phyloP scores from a whole-genome alignment of 176 grass and related monocot genomes.

The Triticum dicoccoides region DNA sequence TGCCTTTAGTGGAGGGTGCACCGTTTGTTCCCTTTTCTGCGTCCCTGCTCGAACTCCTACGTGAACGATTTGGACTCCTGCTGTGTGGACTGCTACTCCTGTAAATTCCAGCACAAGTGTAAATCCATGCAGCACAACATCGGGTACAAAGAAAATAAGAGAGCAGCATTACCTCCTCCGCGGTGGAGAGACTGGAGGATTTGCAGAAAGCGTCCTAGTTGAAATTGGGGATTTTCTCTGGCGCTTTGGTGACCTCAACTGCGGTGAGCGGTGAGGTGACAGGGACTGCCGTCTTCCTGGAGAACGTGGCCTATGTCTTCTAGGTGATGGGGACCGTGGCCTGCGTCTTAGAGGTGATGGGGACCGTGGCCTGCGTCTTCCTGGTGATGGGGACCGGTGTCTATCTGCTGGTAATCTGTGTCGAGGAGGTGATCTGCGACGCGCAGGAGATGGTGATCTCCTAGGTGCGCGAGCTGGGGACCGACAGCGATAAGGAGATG shows the following conservation, averaged over 20 bases:
- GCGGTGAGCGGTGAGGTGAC: slow-evolving; percentile 23
- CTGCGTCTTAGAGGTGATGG: slow-evolving; percentile 39
- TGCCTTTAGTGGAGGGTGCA: slow-evolving; percentile 25
- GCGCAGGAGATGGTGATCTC: slow-evolving; percentile 58
- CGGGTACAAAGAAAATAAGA: neutral
- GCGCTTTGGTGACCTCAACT: slow-evolving; percentile 36
- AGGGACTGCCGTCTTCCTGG: slow-evolving; percentile 22
- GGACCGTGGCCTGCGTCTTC: slow-evolving; percentile 32
- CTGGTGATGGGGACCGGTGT: slow-evolving; percentile 36
- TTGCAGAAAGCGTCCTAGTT: slow-evolving; percentile 35
- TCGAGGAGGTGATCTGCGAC: slow-evolving; percentile 50
- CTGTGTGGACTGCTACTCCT: slow-evolving; percentile 57
- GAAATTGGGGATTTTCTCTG: slow-evolving; percentile 43
- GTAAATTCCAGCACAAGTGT: slow-evolving; percentile 2
- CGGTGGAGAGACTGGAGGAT: slow-evolving; percentile 38
- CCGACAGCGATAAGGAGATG: slow-evolving; percentile 39
- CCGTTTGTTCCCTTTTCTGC: slow-evolving; percentile 47
- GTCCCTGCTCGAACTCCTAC: slow-evolving; percentile 52
- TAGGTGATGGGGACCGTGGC: slow-evolving; percentile 32
- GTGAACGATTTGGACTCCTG: slow-evolving; percentile 52
- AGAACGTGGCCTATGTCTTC: slow-evolving; percentile 34
- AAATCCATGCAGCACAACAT: slow-evolving; percentile 22
- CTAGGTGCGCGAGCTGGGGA: slow-evolving; percentile 52
- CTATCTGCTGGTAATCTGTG: slow-evolving; percentile 26
- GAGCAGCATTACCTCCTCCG: slow-evolving; percentile 40